A percentile compares a stretch with the other conserved stretches of the same genome.
phyloP scores from a whole-genome alignment of 148 eudicot species.

The Persicaria tinctoria region DNA sequence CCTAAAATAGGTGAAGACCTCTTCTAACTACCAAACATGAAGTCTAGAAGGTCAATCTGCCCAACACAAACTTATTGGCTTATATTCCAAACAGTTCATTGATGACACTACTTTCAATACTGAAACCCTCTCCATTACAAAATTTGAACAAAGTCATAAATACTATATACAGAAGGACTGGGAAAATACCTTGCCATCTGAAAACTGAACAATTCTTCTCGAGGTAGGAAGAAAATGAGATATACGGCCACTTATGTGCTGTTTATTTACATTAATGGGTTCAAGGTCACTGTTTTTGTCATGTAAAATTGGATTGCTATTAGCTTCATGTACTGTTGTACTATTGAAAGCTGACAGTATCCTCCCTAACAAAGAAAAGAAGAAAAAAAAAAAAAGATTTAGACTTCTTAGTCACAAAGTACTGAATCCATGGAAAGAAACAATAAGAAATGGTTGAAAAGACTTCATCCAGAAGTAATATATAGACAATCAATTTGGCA shows the following conservation, averaged over 20 bases:
- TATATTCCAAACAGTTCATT: background rate
- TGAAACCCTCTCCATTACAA: background rate
- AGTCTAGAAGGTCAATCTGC: background rate
- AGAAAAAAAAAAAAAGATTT: background rate
- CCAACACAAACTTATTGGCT: constrained; percentile 5
- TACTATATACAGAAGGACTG: background rate
- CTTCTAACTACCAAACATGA: background rate
- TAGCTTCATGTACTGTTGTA: constrained; percentile 21
- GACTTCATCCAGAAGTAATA: background rate
- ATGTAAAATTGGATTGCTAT: constrained; percentile 17
- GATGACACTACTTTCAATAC: background rate
- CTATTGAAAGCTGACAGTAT: constrained; percentile 55
- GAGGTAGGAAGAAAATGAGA: constrained; percentile 92
- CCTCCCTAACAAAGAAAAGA: constrained; percentile 41
- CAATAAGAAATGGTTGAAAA: background rate
- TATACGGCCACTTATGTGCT: constrained; percentile 25
- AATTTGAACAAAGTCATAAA: background rate
- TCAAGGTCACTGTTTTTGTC: constrained; percentile 25
- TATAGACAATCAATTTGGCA: background rate
- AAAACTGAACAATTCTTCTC: constrained; percentile 90
- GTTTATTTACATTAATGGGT: constrained; percentile 18
- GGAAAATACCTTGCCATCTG: constrained; percentile 75
- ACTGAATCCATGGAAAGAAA: background rate
- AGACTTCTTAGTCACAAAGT: background rate
- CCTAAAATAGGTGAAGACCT: background rate